Evolutionary conservation across 2,329 filamentous ascomycete species (phyloP), one percentile per base, ranked within the genome.

Genomic region (Ophiostoma triangulosporum): DNA sequence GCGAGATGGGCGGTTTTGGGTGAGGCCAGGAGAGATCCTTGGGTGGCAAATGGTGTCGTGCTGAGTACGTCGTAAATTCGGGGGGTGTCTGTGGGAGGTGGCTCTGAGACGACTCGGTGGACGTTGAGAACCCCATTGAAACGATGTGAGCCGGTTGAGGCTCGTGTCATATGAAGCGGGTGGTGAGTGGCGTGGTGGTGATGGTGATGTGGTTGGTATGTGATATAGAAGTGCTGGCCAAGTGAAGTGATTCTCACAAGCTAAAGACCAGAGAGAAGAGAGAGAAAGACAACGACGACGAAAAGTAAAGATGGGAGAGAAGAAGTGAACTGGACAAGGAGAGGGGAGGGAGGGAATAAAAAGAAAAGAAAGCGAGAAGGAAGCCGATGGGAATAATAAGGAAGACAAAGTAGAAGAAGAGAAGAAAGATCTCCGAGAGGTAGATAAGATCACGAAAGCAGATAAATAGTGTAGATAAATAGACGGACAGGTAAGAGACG

Each of bases 111-210:
- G 72, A 67, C 63, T 77, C 73, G 66, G 73, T 62, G 60, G 65
- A 68, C 64, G 73, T 66, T 71, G 73, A 64, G 69, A 74, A 71
- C 69, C 75, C 76, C 76, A 79, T 80, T 75, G 70, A 65, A 70
- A 60, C 60, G 62, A 53, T 58, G 58, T 59, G 45, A 31, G n/a
- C 57, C 53, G 48, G 43, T 29, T 46, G 43, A 22, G 38, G 38
- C 12, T n/a, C 17, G 38, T 20, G 9, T 43, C 9, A 14, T n/a
- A n/a, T 33, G 9, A 12, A 14, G 5, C 31, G 11, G 15, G 9
- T 6, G n/a, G n/a, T 24, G 36, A 11, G 8, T 3, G 1, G 36
- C 15, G 11, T 46, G 43, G 4, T 29, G 6, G 40, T 29, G 40
- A 26, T 17, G 24, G 22, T 46, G 26, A 14, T 3, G 26, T n/a